These are phyloP conservation scores for Biscutella laevigata DNA, from an alignment of 441 rosid genomes.

Conservation along the genomic window DNA sequence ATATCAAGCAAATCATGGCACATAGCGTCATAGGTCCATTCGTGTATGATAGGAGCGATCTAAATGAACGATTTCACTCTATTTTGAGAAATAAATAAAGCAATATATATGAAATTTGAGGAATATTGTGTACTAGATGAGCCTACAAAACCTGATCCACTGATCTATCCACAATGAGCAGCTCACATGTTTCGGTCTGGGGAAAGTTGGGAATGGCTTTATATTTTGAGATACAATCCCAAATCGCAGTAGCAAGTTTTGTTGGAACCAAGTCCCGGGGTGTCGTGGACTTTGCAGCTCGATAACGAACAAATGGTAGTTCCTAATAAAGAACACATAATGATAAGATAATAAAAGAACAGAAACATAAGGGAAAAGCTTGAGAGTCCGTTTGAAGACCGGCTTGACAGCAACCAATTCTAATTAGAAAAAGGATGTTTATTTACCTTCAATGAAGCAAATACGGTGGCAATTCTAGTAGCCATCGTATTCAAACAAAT, in stretches of 20 bases:
- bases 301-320: slow-evolving; percentile 55
- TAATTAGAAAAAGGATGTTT: no score
- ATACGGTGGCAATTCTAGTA: slow-evolving; percentile 54
- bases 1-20: slow-evolving; percentile 60
- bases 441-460: slow-evolving; percentile 63
- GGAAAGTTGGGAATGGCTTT: slow-evolving; percentile 62
- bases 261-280: slow-evolving; percentile 43
- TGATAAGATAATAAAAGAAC: background rate
- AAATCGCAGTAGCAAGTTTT: slow-evolving; percentile 53
- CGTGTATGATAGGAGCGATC: slow-evolving; percentile 69
- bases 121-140: slow-evolving; percentile 8
- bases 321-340: slow-evolving; percentile 36
- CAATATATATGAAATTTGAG: background rate
- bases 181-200: slow-evolving; percentile 54
- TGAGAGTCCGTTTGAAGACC: background rate
- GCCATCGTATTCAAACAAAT: slow-evolving; percentile 54
- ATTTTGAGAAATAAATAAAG: slow-evolving; percentile 2
- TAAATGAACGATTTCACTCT: slow-evolving; percentile 19
- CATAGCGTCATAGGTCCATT: slow-evolving; percentile 75
- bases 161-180: slow-evolving; percentile 66
- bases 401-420: background rate
- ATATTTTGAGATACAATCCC: slow-evolving; percentile 37
- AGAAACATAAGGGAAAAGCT: background rate
- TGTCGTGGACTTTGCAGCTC: slow-evolving; percentile 33
- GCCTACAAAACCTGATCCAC: slow-evolving; percentile 49